A percentile compares a stretch with the other conserved stretches of the same genome.
Conservation (phyloP, 371 early-diverging fungal species). For the Gilbertella persicaria region DNA sequence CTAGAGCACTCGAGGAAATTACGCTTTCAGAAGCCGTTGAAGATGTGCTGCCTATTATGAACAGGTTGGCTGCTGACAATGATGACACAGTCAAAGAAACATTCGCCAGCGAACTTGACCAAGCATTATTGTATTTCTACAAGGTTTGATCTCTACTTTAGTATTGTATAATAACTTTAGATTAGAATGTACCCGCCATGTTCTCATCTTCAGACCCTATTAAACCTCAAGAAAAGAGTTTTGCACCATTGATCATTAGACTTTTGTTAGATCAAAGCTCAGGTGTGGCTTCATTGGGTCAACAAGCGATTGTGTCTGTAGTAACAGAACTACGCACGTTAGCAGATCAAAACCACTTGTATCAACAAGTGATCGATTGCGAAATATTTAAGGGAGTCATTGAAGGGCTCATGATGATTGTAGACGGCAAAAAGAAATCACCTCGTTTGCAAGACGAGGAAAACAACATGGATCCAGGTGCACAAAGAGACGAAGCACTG, state of each 20-base stretch:
- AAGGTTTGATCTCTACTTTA: constrained; percentile 26
- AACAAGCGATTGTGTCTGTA: constrained; percentile 48
- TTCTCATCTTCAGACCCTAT: constrained; percentile 12
- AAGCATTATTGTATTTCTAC: constrained; percentile 54
- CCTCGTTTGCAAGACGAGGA: constrained; percentile 8
- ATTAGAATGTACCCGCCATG: constrained; percentile 18
- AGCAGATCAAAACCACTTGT: constrained; percentile 19
- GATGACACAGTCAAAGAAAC: constrained; percentile 57
- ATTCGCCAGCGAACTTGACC: constrained; percentile 53
- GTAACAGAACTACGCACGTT: constrained; percentile 42
- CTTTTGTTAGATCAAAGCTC: constrained; percentile 51
- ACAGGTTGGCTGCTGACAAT: constrained; percentile 43
- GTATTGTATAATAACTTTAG: not conserved
- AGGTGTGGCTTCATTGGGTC: constrained; percentile 42
- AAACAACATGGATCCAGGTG: not conserved
- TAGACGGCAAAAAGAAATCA: constrained; percentile 29
- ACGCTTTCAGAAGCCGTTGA: constrained; percentile 47
- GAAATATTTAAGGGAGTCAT: constrained; percentile 59
- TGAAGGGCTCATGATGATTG: constrained; percentile 44
- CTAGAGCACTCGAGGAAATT: constrained; percentile 41
- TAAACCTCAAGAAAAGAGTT: constrained; percentile 27
- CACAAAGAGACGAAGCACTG: constrained; percentile 5
- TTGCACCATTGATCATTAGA: constrained; percentile 42
- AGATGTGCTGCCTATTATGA: constrained; percentile 49
- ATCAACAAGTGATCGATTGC: constrained; percentile 45